phyloP scores from a whole-genome alignment of 805 yeast species.

The Candida sonorensis region DNA sequence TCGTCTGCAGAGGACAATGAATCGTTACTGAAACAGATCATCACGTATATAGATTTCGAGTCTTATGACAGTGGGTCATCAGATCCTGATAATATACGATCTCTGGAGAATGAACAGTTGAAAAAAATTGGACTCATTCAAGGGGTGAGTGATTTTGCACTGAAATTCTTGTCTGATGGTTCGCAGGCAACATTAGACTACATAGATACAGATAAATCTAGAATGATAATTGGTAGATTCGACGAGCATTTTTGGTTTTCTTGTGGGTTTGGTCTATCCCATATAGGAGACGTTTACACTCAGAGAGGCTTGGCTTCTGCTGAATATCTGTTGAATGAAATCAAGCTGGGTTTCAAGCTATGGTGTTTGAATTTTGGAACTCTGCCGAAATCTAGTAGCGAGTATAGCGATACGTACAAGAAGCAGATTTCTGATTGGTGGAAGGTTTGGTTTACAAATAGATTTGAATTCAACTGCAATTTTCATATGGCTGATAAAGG shows the following conservation, averaged over 20 bases:
- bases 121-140: constrained; percentile 21
- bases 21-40: constrained; percentile 16
- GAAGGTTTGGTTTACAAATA: constrained; percentile 27
- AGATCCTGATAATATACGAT: too few relatives aligned
- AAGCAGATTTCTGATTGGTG: constrained; percentile 28
- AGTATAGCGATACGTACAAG: constrained; percentile 5
- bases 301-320: constrained; percentile 26
- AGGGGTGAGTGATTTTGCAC: constrained; percentile 22
- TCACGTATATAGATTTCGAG: constrained; percentile 18
- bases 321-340: constrained; percentile 25
- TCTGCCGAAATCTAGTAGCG: constrained; percentile 9
- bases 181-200: constrained; percentile 3
- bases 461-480: constrained; percentile 19
- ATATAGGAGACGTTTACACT: constrained; percentile 8
- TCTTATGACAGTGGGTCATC: constrained; percentile 7
- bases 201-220: constrained; percentile 28
- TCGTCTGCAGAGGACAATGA: constrained; percentile 16
- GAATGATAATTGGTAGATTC: constrained; percentile 25
- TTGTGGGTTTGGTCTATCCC: constrained; percentile 20
- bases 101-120: constrained; percentile 16
- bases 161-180: constrained; percentile 12
- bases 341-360: constrained; percentile 26
- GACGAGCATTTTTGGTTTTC: constrained; percentile 29
- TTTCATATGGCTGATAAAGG: constrained; percentile 28
- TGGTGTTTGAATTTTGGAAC: constrained; percentile 29